Base-by-base conservation (phyloP, 805 yeast genomes). In the Pichia pseudocactophila region DNA sequence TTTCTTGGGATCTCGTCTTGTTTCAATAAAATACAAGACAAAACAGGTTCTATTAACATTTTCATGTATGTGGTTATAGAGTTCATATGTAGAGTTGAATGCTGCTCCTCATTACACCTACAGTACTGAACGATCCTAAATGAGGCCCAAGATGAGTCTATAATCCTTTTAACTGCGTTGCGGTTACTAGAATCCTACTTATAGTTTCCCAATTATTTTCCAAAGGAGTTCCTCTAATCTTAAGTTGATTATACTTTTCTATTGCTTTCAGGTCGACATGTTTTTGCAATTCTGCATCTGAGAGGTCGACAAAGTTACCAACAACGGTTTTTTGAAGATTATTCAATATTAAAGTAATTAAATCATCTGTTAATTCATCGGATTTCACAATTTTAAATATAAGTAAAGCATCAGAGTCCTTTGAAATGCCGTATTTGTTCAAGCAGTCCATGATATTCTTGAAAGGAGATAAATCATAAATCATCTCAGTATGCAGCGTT, bases 361-460 rank as follows among this genome's bases (percentile, higher is more conserved):
- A n/a, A 48, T 56, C 2, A 26, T 13, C 1, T 8, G 25, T 22
- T 22, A 33, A 30, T 2, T 50, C 50, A 4, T 43, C 42, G 26
- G 50, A 39, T 11, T 60, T 58, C 20, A 65, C 34, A 2, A 81
- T 66, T 47, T 74, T 75, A n/a, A 82, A 55, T 10, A 71, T 76
- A 4, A 82, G 54, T 7, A 83, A 43, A 20, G 66, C 64, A 0
- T 54, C 54, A 3, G 76, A 60, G 3, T 64, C 62, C 27, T 70
- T 72, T 40, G 76, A 74, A 15, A 85, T 68, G 10, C 95, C 95
- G 61, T 83, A 82, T 51, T 73, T 68, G 48, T 71, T 74, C 48
- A 85, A 65, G 1, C 87, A 80, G 45, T 85, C 92, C 65, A 75
- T 70, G 32, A 81, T 79, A 55, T 82, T 83, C 50, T 77, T 79